Percentiles rank a stretch among this genome's conserved stretches.
Conservation (phyloP, 2,329 filamentous ascomycete species). For the Cyclaneusma minus region DNA sequence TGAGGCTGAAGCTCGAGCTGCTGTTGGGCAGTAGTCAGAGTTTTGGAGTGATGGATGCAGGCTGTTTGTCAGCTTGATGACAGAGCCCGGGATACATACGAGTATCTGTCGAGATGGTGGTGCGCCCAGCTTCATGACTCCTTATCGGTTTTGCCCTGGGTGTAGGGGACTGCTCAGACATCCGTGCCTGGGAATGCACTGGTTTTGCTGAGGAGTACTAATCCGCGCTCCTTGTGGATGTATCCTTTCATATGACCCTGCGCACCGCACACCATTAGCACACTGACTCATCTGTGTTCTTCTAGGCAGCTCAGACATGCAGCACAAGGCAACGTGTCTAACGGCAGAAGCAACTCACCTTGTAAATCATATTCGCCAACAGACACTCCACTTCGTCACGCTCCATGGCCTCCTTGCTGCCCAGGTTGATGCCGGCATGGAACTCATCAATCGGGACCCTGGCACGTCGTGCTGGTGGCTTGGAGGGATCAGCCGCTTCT, state of each 20-base stretch:
- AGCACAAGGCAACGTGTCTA: conserved; percentile 2
- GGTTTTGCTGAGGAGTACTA: conserved; percentile 83
- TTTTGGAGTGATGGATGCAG: no score
- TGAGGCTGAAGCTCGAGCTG: no score
- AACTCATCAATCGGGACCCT: conserved; percentile 76
- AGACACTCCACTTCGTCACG: conserved; percentile 91
- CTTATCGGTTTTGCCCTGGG: no score
- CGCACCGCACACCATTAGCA: not conserved
- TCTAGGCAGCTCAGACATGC: conserved; percentile 1
- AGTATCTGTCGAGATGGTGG: no score
- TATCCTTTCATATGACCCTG: conserved; percentile 96
- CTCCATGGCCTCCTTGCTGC: conserved; percentile 52
- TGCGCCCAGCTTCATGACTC: no score
- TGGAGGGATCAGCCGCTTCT: conserved; percentile 52
- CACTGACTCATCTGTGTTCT: no score
- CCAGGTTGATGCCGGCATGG: conserved; percentile 65
- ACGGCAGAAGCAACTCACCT: conserved; percentile 39
- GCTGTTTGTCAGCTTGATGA: no score
- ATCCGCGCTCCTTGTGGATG: conserved; percentile 78
- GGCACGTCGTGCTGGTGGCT: conserved; percentile 49
- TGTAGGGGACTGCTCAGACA: conserved; percentile 24
- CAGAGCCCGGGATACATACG: no score
- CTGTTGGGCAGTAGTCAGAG: no score
- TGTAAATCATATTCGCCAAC: conserved; percentile 94
- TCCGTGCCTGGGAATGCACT: conserved; percentile 90